Evolutionary conservation across 164 flowering plant genomes (phyloP).

Genomic region (Santalum album): DNA sequence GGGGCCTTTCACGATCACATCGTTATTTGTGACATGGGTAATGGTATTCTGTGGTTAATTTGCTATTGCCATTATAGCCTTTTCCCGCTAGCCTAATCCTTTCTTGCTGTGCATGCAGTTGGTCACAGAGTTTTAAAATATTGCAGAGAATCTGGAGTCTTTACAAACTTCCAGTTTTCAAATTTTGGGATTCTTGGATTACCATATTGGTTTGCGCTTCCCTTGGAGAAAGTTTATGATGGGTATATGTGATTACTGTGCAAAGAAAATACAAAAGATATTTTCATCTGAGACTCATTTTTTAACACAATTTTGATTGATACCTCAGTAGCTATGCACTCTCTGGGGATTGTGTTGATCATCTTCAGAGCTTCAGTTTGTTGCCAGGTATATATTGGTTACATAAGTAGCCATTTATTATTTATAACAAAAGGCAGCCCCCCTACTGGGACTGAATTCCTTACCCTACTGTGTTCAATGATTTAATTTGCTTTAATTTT

Average conservation of each 20-base stretch:
- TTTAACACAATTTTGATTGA: not conserved
- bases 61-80: not conserved
- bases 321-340: slow-evolving; percentile 29
- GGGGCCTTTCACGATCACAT: slow-evolving; percentile 31
- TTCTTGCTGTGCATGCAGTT: slow-evolving; percentile 29
- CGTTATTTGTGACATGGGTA: slow-evolving; percentile 72
- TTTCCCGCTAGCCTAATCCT: not conserved
- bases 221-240: slow-evolving; percentile 52
- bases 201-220: slow-evolving; percentile 67
- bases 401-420: too few species aligned
- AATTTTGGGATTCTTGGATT: slow-evolving; percentile 74
- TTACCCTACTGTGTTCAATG: too few species aligned
- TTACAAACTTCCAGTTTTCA: slow-evolving; percentile 47
- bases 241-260: slow-evolving; percentile 30
- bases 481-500: too few species aligned
- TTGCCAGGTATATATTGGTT: slow-evolving; percentile 53
- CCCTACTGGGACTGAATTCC: too few species aligned
- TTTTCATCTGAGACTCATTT: slow-evolving; percentile 1
- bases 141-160: slow-evolving; percentile 29
- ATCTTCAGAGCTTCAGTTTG: slow-evolving; percentile 43
- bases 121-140: slow-evolving; percentile 51
- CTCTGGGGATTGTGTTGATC: slow-evolving; percentile 30
- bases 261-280: not conserved
- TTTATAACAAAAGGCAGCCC: too few species aligned
- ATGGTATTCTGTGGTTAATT: slow-evolving; percentile 1